phyloP scores from a whole-genome alignment of 345 rosid genomes.

The Euphorbia tirucalli region DNA sequence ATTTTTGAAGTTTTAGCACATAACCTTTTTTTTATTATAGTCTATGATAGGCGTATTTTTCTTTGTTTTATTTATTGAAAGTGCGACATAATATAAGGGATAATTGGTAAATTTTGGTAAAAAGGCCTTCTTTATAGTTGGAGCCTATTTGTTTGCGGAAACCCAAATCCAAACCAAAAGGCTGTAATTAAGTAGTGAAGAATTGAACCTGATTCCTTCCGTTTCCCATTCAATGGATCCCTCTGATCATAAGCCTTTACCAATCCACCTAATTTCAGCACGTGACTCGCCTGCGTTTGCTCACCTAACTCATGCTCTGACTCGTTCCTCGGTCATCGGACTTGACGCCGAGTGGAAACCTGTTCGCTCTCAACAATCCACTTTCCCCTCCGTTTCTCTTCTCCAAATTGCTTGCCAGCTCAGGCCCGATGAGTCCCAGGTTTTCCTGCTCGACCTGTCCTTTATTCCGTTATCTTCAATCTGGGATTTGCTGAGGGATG shows the following conservation, averaged over 20 bases:
- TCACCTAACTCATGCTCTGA: constrained; percentile 44
- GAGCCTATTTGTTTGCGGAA: too few species aligned
- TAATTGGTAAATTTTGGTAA: too few species aligned
- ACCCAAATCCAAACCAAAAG: too few species aligned
- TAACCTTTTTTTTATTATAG: too few species aligned
- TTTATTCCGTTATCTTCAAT: constrained; percentile 51
- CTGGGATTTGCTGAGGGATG: constrained; percentile 58
- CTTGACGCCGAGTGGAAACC: constrained; percentile 97
- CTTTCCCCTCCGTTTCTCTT: constrained; percentile 68
- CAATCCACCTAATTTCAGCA: constrained; percentile 48
- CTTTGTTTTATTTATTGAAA: too few species aligned
- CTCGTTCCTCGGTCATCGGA: constrained; percentile 60
- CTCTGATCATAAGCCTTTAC: constrained; percentile 10
- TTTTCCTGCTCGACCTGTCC: constrained; percentile 67
- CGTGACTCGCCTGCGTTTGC: constrained; percentile 73
- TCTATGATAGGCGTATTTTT: too few species aligned
- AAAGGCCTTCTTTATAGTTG: too few species aligned
- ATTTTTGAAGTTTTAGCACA: too few species aligned
- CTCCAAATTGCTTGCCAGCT: constrained; percentile 78
- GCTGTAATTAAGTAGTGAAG: too few species aligned
- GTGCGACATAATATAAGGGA: too few species aligned
- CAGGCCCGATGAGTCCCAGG: constrained; percentile 38
- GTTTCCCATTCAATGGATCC: constrained; percentile 31
- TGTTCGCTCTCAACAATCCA: constrained; percentile 31
- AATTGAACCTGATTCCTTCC: background rate